Evolutionary conservation across 371 early-diverging fungal species (phyloP), one percentile per base, ranked within the genome.

Genomic region (Mortierella sp.): DNA sequence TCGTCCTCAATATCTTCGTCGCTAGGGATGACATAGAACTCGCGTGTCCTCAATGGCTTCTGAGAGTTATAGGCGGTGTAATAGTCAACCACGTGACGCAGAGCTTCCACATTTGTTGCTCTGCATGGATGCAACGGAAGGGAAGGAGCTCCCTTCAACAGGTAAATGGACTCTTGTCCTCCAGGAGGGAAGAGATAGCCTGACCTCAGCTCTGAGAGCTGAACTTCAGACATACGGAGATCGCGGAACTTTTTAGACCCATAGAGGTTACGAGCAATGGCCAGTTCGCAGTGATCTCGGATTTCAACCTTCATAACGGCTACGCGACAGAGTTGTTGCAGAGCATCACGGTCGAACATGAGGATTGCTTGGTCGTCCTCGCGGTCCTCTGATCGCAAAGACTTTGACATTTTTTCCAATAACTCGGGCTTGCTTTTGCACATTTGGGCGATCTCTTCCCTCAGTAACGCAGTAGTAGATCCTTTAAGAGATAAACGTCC

Each of bases 231-330:
- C 82, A 81, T 81, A 40, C 82, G 82, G 6, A 81, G 72, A 50
- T 81, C 82, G 10, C 82, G 66, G 48, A 81, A 81, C 76, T 81
- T 81, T 70, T 81, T 81, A 32, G 82, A 62, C 0, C 82, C 82
- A 38, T 81, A 81, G 11, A 81, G 64, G 58, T 81, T 81, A 4
- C 82, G 72, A 13, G 82, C 76, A 60, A 81, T 81, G 61, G 65
- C 82, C 33, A 81, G 64, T 55, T 81, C 82, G 28, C 82, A 81
- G 58, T 81, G 82, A 38, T 81, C 82, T 2, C 82, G 52, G 52
- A 81, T 76, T 67, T 81, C 82, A 16, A 45, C 55, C 61, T 81
- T 81, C 21, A 36, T 36, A 21, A 81, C 76, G 7, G 82, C 82
- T 2, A 72, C 76, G 15, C 82, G 76, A 50, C 82, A 81, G 63